Percentiles rank a stretch among this genome's conserved stretches.
Conservation (phyloP, 2,329 filamentous ascomycete genomes). For the Colletotrichum ledebouriae region DNA sequence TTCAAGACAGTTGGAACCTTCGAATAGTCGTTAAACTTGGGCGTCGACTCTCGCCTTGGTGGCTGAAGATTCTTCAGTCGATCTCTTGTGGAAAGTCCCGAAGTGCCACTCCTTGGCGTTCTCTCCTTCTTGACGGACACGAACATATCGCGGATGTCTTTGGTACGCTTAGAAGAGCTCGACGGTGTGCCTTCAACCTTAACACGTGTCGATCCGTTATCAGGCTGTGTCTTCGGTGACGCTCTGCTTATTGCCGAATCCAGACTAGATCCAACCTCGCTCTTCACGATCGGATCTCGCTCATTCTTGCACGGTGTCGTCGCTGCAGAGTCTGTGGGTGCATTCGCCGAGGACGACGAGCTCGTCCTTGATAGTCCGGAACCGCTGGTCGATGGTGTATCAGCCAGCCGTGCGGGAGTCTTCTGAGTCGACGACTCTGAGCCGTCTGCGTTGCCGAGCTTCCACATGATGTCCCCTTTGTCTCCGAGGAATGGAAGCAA, state of each 20-base stretch:
- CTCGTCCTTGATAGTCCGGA: background rate
- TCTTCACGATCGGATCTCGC: conserved; percentile 3
- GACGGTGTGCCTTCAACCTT: conserved; percentile 16
- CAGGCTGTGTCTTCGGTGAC: background rate
- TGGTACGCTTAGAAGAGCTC: background rate
- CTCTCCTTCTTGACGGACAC: conserved; percentile 23
- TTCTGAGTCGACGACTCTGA: background rate
- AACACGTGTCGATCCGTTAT: background rate
- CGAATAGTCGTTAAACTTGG: conserved; percentile 20
- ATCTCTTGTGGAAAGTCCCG: conserved; percentile 20
- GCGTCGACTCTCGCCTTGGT: conserved; percentile 5
- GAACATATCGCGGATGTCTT: conserved; percentile 7
- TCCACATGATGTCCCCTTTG: conserved; percentile 34
- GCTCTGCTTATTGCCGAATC: background rate
- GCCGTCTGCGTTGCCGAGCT: conserved; percentile 21
- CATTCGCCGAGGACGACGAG: conserved; percentile 1
- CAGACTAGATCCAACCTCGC: background rate
- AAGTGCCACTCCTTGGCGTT: background rate
- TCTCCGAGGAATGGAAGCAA: conserved; percentile 33
- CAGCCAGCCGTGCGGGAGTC: background rate
- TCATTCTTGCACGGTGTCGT: background rate
- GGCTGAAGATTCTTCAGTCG: conserved; percentile 16
- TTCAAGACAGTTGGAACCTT: background rate
- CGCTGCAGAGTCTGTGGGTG: background rate
- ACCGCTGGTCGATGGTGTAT: background rate